A percentile compares a stretch with the other conserved stretches of the same genome.
These are phyloP conservation scores for Paxillus involutus DNA, from an alignment of 768 basidiomycete species.

Conservation along the genomic window DNA sequence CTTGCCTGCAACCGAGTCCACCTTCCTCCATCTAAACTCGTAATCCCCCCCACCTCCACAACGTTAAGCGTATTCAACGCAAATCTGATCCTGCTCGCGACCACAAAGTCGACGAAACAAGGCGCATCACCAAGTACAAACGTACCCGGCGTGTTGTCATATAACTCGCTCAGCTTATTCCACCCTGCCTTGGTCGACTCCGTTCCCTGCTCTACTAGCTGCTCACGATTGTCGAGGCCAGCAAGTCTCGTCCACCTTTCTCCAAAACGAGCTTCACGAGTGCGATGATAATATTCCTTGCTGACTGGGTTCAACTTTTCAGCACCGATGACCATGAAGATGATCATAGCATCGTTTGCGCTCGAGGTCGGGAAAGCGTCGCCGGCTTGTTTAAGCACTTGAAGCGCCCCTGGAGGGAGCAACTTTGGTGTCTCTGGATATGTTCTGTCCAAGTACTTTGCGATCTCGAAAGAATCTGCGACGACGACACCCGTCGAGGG, in stretches of 20 bases:
- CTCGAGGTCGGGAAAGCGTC: conserved; percentile 9
- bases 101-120: conserved; percentile 17
- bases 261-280: no score
- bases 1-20: conserved; percentile 9
- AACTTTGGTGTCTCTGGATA: conserved; percentile 45
- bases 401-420: conserved; percentile 34
- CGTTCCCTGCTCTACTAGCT: conserved; percentile 15
- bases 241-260: not conserved
- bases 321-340: no score
- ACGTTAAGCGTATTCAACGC: conserved; percentile 5
- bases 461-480: conserved; percentile 46
- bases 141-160: not conserved
- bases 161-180: conserved; percentile 16
- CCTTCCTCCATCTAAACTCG: conserved; percentile 2
- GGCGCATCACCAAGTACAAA: conserved; percentile 17
- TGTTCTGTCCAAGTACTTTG: conserved; percentile 47
- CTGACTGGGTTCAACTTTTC: no score
- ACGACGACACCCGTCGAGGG: conserved; percentile 37
- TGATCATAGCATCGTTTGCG: conserved; percentile 18
- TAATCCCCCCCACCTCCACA: conserved; percentile 8
- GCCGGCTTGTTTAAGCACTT: conserved; percentile 32
- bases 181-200: conserved; percentile 27
- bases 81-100: conserved; percentile 21
- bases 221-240: conserved; percentile 25
- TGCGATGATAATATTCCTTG: no score